Evolutionary conservation across 208 protist species (phyloP), one percentile per base, ranked within the genome.

Genomic region (Willaertia magna): DNA sequence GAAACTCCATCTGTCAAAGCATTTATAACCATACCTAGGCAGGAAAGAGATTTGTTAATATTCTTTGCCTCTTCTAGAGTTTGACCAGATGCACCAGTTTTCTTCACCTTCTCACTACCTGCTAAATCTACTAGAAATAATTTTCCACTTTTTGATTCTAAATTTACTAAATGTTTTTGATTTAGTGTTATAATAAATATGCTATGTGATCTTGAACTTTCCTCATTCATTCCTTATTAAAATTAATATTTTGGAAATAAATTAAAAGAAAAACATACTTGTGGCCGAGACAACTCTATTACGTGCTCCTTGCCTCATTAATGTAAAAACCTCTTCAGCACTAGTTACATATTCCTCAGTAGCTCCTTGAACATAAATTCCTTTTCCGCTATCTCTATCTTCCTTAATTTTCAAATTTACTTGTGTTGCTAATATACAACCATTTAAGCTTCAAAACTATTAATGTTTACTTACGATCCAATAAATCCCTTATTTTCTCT

Each of bases 401-500:
- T 94, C 92, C 34, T 89, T 87, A 26, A 94, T 89, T 48, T 92
- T 87, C 47, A 94, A 85, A 87, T 93, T 93, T 74, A 86, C 52
- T 40, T 92, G 89, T n/a, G 20, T 22, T 16, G 85, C 88, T 91
- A 79, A n/a, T n/a, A n/a, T n/a, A n/a, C n/a, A n/a, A n/a, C n/a
- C n/a, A n/a, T n/a, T n/a, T n/a, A n/a, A n/a, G n/a, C n/a, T 22
- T 47, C 7, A 55, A 40, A 20, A 14, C 12, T 86, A 11, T 20
- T 26, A 34, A 85, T 95, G 94, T 18, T 22, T 42, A 84, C 79
- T 82, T 92, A 20, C 93, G 86, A 59, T 91, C 89, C 11, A 99
- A 90, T 47, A 99, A 87, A 88, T 99, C 97, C 2, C 94, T 89
- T 46, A 98, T 95, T 88, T 93, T 93, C 67, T 99, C 97, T 93